Base-by-base conservation (phyloP, 148 eudicot genomes). In the Silene uniflora region DNA sequence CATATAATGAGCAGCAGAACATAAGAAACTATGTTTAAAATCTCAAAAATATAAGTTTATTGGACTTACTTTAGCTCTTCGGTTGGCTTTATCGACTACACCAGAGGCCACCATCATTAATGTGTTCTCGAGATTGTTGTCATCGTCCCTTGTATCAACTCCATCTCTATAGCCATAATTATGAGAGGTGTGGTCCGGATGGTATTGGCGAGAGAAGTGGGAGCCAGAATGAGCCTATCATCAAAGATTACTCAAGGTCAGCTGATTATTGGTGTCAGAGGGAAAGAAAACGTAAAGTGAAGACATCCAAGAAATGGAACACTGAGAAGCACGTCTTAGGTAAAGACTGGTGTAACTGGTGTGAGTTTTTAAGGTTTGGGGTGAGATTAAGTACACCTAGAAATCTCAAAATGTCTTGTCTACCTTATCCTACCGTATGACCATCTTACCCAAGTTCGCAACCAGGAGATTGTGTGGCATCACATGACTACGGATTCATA, bases 101-200 rank as follows among this genome's bases (percentile, higher is more conserved):
- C 84, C 90, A 56, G 96, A 85, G 76, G 91, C 78, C 66, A 87
- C 92, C 87, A 80, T 86, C 82, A 46, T 83, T 49, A 88, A 80
- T 22, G 91, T 88, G 71, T 74, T 85, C 29, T 88, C 87, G 49
- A 85, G 76, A 69, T 83, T 82, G 72, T 55, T 75, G 71, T 46
- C 86, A 67, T 56, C 77, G n/a, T 67, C 83, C 22, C 79, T 62
- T 64, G 24, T 78, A 39, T 80, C 73, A 75, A 72, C 77, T 79
- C 74, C 82, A 32, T 80, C 85, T 76, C 55, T 78, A 80, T 87
- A 83, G 64, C 76, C 69, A 58, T 80, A 83, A 60, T 86, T 87
- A 76, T 78, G 86, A 78, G 87, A 35, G 21, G 61, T 56, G 75
- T 82, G 82, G 59, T 87, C 81, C 17, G 70, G 72, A 58, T 52